A percentile compares a stretch with the other conserved stretches of the same genome.
Conservation (phyloP, 2,329 filamentous ascomycete genomes). For the Xylaria sp. region DNA sequence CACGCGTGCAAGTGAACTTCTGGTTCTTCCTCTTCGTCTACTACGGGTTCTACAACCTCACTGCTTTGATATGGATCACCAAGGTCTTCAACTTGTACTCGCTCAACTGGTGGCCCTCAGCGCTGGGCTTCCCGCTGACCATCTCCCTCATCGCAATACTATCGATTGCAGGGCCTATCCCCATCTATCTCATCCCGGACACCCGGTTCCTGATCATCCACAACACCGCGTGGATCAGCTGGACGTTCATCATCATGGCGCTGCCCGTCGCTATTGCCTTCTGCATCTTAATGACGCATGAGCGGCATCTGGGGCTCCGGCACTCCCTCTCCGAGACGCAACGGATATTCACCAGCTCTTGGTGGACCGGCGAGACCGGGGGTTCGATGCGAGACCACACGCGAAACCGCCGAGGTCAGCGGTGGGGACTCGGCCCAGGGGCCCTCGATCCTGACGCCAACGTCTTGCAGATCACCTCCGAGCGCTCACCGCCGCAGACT, state of each 20-base stretch:
- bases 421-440: slow-evolving; percentile 42
- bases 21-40: slow-evolving; percentile 76
- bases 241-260: slow-evolving; percentile 74
- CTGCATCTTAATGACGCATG: slow-evolving; percentile 65
- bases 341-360: slow-evolving; percentile 69
- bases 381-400: slow-evolving; percentile 45
- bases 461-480: slow-evolving; percentile 35
- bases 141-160: slow-evolving; percentile 64
- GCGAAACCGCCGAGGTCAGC: slow-evolving; percentile 49
- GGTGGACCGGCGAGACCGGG: slow-evolving; percentile 68
- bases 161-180: slow-evolving; percentile 65
- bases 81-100: slow-evolving; percentile 75
- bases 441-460: slow-evolving; percentile 47
- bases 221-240: slow-evolving; percentile 72
- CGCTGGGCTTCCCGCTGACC: slow-evolving; percentile 68
- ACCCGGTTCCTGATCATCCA: slow-evolving; percentile 61
- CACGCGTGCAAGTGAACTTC: slow-evolving; percentile 69
- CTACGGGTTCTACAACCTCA: slow-evolving; percentile 72
- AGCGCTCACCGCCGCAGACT: slow-evolving; percentile 31
- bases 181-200: slow-evolving; percentile 61
- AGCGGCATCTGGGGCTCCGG: slow-evolving; percentile 66
- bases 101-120: slow-evolving; percentile 73
- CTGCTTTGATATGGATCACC: slow-evolving; percentile 72
- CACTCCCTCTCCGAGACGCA: slow-evolving; percentile 69
- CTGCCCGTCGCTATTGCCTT: slow-evolving; percentile 71